These are phyloP conservation scores for Xylaria palmicola DNA, from an alignment of 495 filamentous ascomycete genomes.

Conservation along the genomic window DNA sequence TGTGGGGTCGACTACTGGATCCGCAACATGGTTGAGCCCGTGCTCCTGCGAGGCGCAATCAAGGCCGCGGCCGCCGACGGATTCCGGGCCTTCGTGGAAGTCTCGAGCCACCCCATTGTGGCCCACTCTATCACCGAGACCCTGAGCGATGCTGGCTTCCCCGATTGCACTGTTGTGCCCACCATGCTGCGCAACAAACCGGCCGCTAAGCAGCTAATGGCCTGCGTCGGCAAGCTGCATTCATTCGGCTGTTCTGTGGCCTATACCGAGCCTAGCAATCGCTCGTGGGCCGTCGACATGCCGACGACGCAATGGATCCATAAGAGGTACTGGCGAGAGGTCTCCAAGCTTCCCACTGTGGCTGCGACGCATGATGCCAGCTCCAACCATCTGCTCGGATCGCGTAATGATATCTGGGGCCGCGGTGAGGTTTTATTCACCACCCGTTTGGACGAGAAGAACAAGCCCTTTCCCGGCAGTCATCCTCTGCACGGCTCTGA, in stretches of 20 bases:
- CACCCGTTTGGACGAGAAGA: slow-evolving; percentile 30
- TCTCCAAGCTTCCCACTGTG: slow-evolving; percentile 6
- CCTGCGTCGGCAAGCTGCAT: no score
- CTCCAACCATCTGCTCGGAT: slow-evolving; percentile 36
- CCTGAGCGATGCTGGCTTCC: slow-evolving; percentile 27
- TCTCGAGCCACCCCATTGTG: slow-evolving; percentile 29
- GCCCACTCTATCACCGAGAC: slow-evolving; percentile 36
- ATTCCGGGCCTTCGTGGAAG: slow-evolving; percentile 35
- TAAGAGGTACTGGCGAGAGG: slow-evolving; percentile 28
- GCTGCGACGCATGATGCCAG: slow-evolving; percentile 31
- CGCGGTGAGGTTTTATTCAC: slow-evolving; percentile 23
- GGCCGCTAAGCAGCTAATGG: no score
- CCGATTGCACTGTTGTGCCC: slow-evolving; percentile 29
- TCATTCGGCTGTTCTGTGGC: no score
- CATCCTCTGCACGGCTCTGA: slow-evolving; percentile 40
- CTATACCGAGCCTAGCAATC: no score
- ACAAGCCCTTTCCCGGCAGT: slow-evolving; percentile 39
- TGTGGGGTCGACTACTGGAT: slow-evolving; percentile 31
- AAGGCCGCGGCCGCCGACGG: slow-evolving; percentile 37
- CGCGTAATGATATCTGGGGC: slow-evolving; percentile 26
- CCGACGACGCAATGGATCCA: slow-evolving; percentile 36
- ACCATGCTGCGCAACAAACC: slow-evolving; percentile 34
- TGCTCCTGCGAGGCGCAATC: slow-evolving; percentile 32
- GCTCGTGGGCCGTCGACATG: no score
- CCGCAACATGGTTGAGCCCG: slow-evolving; percentile 29